Evolutionary conservation across 352 stramenopile species (phyloP).

Genomic region (Phytopythium aichiense): DNA sequence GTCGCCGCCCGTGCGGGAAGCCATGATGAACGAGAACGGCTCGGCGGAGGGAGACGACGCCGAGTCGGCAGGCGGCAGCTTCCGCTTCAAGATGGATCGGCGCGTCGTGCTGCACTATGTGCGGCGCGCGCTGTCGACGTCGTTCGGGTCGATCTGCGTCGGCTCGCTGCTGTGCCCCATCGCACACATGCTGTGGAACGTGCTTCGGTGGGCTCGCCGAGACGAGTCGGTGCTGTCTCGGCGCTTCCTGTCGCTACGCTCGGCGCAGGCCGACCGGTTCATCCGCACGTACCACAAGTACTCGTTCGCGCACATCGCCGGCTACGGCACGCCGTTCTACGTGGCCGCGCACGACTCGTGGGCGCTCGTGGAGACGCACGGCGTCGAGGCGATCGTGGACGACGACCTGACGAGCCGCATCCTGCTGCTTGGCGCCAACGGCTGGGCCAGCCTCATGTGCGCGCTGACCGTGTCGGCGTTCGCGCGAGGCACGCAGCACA

Average conservation of each 20-base stretch:
- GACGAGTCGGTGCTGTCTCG: conserved; percentile 64
- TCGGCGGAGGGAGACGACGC: conserved; percentile 11
- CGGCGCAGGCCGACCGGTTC: conserved; percentile 62
- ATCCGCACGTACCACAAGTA: conserved; percentile 87
- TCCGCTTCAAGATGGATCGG: conserved; percentile 25
- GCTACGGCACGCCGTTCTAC: conserved; percentile 79
- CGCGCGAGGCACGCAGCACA: conserved; percentile 40
- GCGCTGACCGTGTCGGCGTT: conserved; percentile 60
- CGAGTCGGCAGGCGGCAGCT: conserved; percentile 5
- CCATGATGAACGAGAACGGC: conserved; percentile 35
- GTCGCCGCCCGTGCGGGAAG: conserved; percentile 34
- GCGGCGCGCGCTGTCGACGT: conserved; percentile 57
- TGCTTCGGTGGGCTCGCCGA: conserved; percentile 67
- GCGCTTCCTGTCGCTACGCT: conserved; percentile 56
- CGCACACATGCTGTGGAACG: conserved; percentile 73
- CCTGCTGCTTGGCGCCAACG: conserved; percentile 66
- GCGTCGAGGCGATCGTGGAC: conserved; percentile 82
- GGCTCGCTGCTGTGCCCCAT: conserved; percentile 75
- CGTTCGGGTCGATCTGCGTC: conserved; percentile 82
- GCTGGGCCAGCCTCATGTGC: conserved; percentile 77
- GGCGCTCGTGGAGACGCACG: conserved; percentile 70
- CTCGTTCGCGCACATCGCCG: conserved; percentile 78
- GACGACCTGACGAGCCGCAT: conserved; percentile 81
- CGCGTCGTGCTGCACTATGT: conserved; percentile 72
- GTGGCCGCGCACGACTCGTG: conserved; percentile 73